These are phyloP conservation scores for Babesia sp. DNA, from an alignment of 169 alveolate genomes.

Conservation along the genomic window DNA sequence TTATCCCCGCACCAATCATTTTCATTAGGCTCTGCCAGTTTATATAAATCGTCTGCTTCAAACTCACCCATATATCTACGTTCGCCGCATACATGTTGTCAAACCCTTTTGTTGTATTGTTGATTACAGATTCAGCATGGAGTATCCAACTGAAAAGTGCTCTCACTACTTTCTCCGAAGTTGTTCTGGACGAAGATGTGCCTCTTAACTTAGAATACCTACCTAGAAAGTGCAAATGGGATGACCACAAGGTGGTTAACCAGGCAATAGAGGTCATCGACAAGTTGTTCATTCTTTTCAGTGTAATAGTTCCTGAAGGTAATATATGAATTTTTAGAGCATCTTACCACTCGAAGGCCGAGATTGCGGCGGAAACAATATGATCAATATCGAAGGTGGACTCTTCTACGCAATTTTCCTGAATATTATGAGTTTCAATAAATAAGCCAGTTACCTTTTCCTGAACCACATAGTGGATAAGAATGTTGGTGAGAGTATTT, in stretches of 20 bases:
- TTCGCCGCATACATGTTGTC: not conserved
- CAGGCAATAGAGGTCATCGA: not conserved
- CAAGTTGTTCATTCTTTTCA: conserved; percentile 12
- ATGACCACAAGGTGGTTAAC: conserved; percentile 1
- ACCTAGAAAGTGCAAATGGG: conserved; percentile 10
- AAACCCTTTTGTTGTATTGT: not conserved
- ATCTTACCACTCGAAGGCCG: conserved; percentile 10
- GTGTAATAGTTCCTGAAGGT: conserved; percentile 7
- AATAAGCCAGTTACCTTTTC: conserved; percentile 7
- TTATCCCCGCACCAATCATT: conserved; percentile 19
- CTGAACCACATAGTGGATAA: conserved; percentile 12
- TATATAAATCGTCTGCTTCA: not conserved
- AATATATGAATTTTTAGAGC: not conserved
- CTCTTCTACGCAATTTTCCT: conserved; percentile 15
- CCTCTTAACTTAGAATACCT: not conserved
- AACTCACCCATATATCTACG: not conserved
- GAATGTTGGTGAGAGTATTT: conserved; percentile 1
- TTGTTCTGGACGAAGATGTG: not conserved
- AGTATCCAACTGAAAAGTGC: not conserved
- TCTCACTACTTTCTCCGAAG: conserved; percentile 3
- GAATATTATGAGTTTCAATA: not conserved
- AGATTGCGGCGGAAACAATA: not conserved
- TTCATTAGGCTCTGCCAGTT: conserved; percentile 4
- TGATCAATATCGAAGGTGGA: not conserved
- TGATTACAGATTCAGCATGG: not conserved